Evolutionary conservation across 2,329 filamentous ascomycete genomes (phyloP).

Genomic region (Helotiales sp.): DNA sequence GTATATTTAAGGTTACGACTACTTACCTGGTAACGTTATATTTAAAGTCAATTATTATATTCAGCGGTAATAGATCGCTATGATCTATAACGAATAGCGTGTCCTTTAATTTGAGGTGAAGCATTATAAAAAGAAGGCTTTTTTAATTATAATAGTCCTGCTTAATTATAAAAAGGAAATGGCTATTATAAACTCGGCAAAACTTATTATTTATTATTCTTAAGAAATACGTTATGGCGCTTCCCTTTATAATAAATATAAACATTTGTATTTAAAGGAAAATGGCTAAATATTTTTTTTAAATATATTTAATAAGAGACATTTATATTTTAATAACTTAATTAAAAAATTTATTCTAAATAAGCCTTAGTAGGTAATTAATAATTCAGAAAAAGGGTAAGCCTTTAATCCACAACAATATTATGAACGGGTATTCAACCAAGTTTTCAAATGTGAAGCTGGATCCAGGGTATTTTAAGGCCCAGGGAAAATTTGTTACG

Average conservation of each 20-base stretch:
- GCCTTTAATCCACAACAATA: neutral
- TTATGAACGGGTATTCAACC: neutral
- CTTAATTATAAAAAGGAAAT: neutral
- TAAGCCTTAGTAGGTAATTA: neutral
- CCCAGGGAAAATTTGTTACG: conserved; percentile 5
- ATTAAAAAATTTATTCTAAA: neutral
- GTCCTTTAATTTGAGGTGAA: neutral
- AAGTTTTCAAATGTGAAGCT: neutral
- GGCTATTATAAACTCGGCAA: neutral
- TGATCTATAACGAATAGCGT: neutral
- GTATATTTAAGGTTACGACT: neutral
- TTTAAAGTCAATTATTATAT: neutral
- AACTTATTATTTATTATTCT: neutral
- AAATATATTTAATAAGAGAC: neutral
- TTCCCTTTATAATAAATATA: neutral
- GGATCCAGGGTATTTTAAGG: neutral
- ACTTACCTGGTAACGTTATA: neutral
- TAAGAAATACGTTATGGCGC: no score
- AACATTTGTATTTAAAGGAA: neutral
- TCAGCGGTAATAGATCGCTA: neutral
- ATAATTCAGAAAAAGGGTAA: neutral
- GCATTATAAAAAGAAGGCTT: neutral
- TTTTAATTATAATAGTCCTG: neutral
- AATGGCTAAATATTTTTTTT: neutral
- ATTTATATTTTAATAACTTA: neutral